Evolutionary conservation across 345 rosid genomes (phyloP).

Genomic region (Linum tenue): DNA sequence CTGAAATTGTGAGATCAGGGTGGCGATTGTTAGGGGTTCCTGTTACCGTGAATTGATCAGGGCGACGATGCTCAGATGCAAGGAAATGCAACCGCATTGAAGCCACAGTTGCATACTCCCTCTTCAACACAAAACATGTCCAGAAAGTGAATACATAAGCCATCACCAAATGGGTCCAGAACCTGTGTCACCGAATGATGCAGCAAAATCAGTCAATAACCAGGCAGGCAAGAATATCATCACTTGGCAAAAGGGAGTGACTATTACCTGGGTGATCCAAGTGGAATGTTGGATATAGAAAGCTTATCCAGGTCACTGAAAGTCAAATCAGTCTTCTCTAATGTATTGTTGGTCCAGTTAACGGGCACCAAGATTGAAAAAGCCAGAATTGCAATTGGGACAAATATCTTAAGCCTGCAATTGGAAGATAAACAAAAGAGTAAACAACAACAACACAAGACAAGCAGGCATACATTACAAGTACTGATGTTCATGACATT

Average conservation of each 20-base stretch:
- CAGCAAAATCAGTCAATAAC: background rate
- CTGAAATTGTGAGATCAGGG: background rate
- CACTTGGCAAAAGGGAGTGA: constrained; percentile 10
- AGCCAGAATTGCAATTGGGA: constrained; percentile 64
- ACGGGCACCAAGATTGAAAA: constrained; percentile 72
- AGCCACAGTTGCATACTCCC: constrained; percentile 68
- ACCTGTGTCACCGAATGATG: constrained; percentile 29
- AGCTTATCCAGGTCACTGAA: constrained; percentile 72
- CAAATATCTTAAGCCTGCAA: constrained; percentile 77
- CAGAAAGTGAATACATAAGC: constrained; percentile 85
- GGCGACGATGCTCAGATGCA: constrained; percentile 62
- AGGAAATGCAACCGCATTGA: constrained; percentile 83
- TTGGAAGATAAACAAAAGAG: background rate
- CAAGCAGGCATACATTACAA: background rate
- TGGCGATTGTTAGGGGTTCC: background rate
- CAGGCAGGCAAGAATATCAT: background rate
- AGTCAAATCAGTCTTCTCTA: constrained; percentile 44
- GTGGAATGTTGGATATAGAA: constrained; percentile 82
- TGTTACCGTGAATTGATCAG: constrained; percentile 83
- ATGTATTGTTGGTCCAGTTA: constrained; percentile 68
- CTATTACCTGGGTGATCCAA: constrained; percentile 57
- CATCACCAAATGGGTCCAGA: constrained; percentile 87
- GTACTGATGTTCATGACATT: background rate
- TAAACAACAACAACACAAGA: background rate
- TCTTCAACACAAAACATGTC: constrained; percentile 73